Percentiles rank a stretch among this genome's conserved stretches.
Conservation (phyloP, 495 filamentous ascomycete species). For the Rostrohypoxylon terebratum region DNA sequence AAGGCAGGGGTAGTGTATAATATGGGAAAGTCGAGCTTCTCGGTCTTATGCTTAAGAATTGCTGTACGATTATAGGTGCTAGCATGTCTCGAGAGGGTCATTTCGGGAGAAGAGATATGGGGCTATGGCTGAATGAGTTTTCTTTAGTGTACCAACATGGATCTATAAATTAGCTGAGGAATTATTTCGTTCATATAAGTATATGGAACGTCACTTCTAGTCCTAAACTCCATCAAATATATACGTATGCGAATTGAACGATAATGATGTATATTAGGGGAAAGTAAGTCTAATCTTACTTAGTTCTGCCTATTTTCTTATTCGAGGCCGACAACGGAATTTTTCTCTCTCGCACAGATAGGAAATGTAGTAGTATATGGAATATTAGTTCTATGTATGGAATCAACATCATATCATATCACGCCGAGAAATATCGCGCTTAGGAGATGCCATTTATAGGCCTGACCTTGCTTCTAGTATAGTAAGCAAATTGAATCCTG, state of each 20-base stretch:
- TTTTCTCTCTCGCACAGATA: neutral
- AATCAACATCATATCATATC: constrained; percentile 1
- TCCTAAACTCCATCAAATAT: neutral
- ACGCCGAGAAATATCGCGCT: neutral
- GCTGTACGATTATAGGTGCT: constrained; percentile 9
- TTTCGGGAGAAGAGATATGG: neutral
- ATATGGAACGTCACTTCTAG: too few species aligned
- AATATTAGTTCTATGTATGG: neutral
- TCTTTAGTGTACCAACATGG: neutral
- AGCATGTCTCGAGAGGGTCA: neutral
- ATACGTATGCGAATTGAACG: too few species aligned
- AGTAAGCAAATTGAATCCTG: neutral
- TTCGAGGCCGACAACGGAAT: neutral
- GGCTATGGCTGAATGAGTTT: neutral
- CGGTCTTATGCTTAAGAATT: neutral
- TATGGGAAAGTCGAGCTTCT: neutral
- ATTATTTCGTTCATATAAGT: too few species aligned
- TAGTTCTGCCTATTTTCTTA: too few species aligned
- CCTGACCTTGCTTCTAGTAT: neutral
- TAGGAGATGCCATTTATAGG: neutral
- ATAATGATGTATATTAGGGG: neutral
- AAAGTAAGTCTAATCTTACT: neutral
- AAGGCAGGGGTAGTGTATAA: neutral
- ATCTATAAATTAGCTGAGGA: neutral
- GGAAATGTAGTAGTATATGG: neutral